Conservation (phyloP, 148 eudicot genomes). For the Rhododendron kiyosumense region DNA sequence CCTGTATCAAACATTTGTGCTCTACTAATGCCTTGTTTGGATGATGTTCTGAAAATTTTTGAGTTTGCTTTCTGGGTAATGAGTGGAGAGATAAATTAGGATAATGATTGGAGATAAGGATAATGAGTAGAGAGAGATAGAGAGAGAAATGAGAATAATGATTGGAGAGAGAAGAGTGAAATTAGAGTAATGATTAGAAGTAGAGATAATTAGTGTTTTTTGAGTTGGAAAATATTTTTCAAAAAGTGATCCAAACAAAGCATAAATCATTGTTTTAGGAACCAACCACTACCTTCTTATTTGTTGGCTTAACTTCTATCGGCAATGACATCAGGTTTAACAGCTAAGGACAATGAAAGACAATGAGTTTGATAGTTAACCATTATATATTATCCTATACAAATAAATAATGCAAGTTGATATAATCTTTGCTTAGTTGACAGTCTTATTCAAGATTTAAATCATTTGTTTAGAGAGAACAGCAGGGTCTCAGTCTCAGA, state of each 20-base stretch:
- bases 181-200: too few species aligned
- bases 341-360: slow-evolving; percentile 21
- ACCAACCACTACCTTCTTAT: slow-evolving; percentile 28
- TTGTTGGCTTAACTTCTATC: slow-evolving; percentile 21
- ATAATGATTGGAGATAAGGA: too few species aligned
- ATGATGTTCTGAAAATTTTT: too few species aligned
- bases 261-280: slow-evolving; percentile 19
- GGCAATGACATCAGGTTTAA: slow-evolving; percentile 24
- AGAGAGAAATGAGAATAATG: too few species aligned
- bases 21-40: too few species aligned
- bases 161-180: too few species aligned
- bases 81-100: too few species aligned
- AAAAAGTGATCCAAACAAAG: too few species aligned
- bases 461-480: background rate
- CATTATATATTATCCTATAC: background rate
- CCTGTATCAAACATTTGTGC: background rate
- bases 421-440: background rate
- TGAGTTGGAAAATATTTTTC: too few species aligned
- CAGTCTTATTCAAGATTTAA: background rate
- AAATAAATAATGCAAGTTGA: background rate
- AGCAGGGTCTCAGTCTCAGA: background rate
- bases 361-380: slow-evolving; percentile 24
- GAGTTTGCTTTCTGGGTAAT: too few species aligned
- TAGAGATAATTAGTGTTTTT: too few species aligned
- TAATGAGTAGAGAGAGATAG: too few species aligned